Evolutionary conservation across 805 yeast genomes (phyloP).

Genomic region (Myxozyma neglecta): DNA sequence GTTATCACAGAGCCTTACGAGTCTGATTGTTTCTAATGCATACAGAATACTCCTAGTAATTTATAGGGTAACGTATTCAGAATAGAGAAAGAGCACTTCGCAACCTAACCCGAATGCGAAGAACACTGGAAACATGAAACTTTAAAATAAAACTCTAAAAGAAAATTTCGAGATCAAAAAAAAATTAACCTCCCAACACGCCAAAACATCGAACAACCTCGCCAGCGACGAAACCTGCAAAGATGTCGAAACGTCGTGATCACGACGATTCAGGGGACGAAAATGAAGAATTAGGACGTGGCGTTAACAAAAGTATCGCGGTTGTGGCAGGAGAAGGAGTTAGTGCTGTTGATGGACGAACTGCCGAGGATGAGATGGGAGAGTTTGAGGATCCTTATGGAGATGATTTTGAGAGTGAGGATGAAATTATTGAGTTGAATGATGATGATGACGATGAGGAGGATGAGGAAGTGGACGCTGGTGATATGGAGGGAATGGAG

Average conservation of each 20-base stretch:
- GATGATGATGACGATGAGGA: conserved; percentile 64
- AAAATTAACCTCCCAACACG: background rate
- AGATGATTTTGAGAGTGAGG: conserved; percentile 45
- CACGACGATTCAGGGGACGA: conserved; percentile 10
- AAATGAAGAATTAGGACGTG: background rate
- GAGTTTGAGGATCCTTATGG: conserved; percentile 66
- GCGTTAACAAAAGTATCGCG: background rate
- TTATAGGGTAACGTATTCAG: no score
- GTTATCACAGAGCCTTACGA: no score
- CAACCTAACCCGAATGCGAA: no score
- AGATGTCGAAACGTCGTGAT: conserved; percentile 27
- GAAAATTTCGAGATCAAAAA: background rate
- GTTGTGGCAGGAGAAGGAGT: conserved; percentile 16
- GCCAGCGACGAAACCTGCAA: background rate
- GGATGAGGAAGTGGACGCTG: conserved; percentile 34
- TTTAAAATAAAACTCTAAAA: background rate
- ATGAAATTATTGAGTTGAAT: conserved; percentile 60
- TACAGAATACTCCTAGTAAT: no score
- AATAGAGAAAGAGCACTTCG: no score
- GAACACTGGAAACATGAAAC: background rate
- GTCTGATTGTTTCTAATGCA: no score
- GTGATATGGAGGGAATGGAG: conserved; percentile 19
- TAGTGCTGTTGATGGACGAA: conserved; percentile 5
- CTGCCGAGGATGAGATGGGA: conserved; percentile 44
- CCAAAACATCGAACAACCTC: no score